Evolutionary conservation across 306 rosid species (phyloP), one percentile per base, ranked within the genome.

Genomic region (Vigna mungo): DNA sequence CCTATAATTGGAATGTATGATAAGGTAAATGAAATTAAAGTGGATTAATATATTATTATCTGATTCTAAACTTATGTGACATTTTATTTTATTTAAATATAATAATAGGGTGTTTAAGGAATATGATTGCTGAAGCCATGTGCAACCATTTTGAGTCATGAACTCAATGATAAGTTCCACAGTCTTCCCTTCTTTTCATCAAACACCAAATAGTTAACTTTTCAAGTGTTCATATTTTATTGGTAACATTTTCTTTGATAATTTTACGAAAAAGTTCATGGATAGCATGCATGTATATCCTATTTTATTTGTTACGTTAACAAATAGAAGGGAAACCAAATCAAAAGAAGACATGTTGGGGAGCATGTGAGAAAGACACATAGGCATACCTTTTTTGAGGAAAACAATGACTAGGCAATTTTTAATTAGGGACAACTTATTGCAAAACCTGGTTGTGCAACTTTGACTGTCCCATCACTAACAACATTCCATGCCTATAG

Each of bases 141-240:
- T 84, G 87, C 87, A 65, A 39, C 80, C 82, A 80, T 66, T 72
- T 80, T 68, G 72, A 55, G 74, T 66, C 82, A 79, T 48, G 46
- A 76, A 80, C 70, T 71, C 76, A 80, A 76, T 80, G 82, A 84
- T 72, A 77, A 55, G 87, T 72, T 80, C 82, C 84, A 76, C 72
- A 72, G 77, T 65, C 76, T 68, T 51, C 74, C 36, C 71, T 49
- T 44, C 56, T 53, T 73, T 53, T 70, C 15, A 43, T 84, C 76
- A 64, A 84, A 66, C 44, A 58, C 56, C 80, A 21, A 76, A 41
- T 41, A 67, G 82, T 18, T 44, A 46, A 51, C 78, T 61, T 54
- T 80, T 84, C 14, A 41, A 55, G 78, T 18, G 80, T 52, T 44
- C 43, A 72, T 51, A 71, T 71, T 75, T 68, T 72, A 81, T 70